Percentiles rank a stretch among this genome's conserved stretches.
Conservation (phyloP, 1,284 basidiomycete genomes). For the Trametes versicolor region DNA sequence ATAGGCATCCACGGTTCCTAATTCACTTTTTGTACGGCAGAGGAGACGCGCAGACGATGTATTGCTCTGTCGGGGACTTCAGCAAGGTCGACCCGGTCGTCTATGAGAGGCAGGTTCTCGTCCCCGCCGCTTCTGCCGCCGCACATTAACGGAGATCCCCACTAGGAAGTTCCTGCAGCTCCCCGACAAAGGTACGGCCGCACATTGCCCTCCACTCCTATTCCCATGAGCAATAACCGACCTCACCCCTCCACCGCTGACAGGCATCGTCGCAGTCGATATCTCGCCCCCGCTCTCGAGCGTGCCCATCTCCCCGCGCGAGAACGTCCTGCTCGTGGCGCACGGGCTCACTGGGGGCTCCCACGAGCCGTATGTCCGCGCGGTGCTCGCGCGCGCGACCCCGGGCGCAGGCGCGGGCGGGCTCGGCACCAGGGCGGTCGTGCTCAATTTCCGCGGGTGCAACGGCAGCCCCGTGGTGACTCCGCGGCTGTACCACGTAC, state of each 20-base stretch:
- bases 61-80: conserved; percentile 40
- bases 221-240: neutral
- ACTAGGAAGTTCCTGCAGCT: conserved; percentile 36
- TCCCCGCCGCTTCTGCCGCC: too few species aligned
- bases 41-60: conserved; percentile 40
- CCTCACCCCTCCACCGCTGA: neutral
- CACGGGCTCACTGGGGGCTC: conserved; percentile 46
- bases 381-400: conserved; percentile 34
- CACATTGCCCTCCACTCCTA: neutral
- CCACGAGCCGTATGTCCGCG: conserved; percentile 43
- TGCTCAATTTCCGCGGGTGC: conserved; percentile 44
- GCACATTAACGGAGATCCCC: neutral
- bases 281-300: conserved; percentile 37
- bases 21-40: conserved; percentile 24
- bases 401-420: conserved; percentile 23
- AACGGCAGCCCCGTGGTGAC: conserved; percentile 41
- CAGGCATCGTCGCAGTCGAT: conserved; percentile 43
- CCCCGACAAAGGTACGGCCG: conserved; percentile 37
- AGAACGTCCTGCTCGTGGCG: conserved; percentile 39
- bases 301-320: conserved; percentile 24
- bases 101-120: conserved; percentile 37
- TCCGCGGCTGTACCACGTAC: conserved; percentile 42
- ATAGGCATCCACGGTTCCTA: neutral
- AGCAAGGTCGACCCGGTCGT: conserved; percentile 36
- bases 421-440: conserved; percentile 39